Evolutionary conservation across 306 rosid species (phyloP), one percentile per base, ranked within the genome.

Genomic region (Bauhinia variegata): DNA sequence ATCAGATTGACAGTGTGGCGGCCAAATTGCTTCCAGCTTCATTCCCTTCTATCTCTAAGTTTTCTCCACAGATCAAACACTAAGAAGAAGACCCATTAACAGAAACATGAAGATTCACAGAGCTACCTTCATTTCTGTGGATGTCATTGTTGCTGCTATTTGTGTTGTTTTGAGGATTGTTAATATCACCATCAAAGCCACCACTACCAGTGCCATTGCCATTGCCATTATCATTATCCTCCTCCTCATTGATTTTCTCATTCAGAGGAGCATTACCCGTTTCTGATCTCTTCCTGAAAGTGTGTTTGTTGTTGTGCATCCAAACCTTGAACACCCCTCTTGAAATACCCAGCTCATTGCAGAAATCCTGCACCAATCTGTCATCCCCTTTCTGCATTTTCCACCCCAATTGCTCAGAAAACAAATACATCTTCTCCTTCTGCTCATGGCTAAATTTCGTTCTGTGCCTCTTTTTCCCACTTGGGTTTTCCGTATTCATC

Each of bases 301-400:
- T 78, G 80, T 87, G 83, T 85, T 92, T 92, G 81, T 92, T 92
- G 46, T 92, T 92, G 73, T 89, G 96, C 96, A 92, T 92, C 98
- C 98, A 92, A 43, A 89, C 92, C 74, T 84, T 92, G 77, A 89
- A 84, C 8, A 87, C 95, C 12, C 86, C 81, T 67, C 83, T 86
- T 1, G 87, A 50, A 13, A 92, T 86, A 38, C 92, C 92, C 19
- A 92, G 32, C 47, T 89, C 92, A 8, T 72, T 78, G 53, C 98
- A 92, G 46, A 92, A 92, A 9, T 87, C 82, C 56, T 85, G 85
- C 11, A 89, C 87, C 46, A 69, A 37, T 1, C 65, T 80, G 53
- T 87, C 88, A 10, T 84, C 90, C 15, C 85, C 68, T 51, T 75
- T 89, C 10, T 80, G 85, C 89, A 92, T 80, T 74, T 65, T 84